Evolutionary conservation across 352 stramenopile genomes (phyloP), one percentile per base, ranked within the genome.

Genomic region (Phytophthora melonis): DNA sequence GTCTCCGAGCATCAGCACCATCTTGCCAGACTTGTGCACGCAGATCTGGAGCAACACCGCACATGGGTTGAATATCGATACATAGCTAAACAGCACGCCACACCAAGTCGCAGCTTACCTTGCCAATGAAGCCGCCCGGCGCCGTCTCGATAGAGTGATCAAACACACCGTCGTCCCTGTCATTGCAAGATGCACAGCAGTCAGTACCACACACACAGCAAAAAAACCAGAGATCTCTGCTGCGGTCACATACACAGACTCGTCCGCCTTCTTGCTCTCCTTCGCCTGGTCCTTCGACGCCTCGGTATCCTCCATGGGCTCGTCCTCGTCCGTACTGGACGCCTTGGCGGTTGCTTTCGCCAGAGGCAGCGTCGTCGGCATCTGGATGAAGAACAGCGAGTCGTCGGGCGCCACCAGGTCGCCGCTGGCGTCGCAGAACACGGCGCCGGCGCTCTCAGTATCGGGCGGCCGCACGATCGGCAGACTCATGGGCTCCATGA

Each of bases 1-100:
- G 82, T 94, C 90, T 23, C 88, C 87, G 34, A 96, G 84, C 79
- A 96, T 86, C 1, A 96, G 72, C 74, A 96, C 86, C 25, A 89
- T 90, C 79, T 94, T 95, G 63, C 90, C 90, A 3, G 90, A 96
- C 74, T 90, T 90, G 68, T 91, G 88, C 66, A 96, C 90, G 36
- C 87, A 90, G 30, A 96, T 85, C 87, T 95, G 58, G 25, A 16
- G 5, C 9, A 49, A 50, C 5, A 18, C 0, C 16, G 5, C 41
- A 16, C 7, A 23, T 30, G 23, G 18, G 7, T 53, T n/a, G 64
- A 11, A 34, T 54, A 27, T 34, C 18, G 11, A 10, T 19, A 27
- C 49, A 30, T 2, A 30, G 25, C 25, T 2, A 30, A 30, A 30
- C 25, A 30, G 5, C 25, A 30, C 25, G 25, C 25, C 25, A 30